These are phyloP conservation scores for Fusarium continuum DNA, from an alignment of 2,329 filamentous ascomycete species.

Conservation along the genomic window DNA sequence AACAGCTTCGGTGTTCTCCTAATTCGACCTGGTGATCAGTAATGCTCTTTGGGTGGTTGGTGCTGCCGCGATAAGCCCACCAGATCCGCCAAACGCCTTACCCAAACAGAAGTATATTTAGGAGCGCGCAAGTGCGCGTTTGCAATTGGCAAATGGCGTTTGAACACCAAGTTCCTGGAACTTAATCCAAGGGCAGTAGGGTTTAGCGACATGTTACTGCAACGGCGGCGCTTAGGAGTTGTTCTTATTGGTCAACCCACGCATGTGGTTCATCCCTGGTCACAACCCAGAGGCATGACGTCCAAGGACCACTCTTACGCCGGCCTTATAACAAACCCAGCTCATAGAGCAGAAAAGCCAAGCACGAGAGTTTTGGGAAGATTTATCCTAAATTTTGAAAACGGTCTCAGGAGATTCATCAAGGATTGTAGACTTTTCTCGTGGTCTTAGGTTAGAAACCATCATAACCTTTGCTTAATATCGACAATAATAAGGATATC, in stretches of 20 bases:
- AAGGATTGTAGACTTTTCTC: no score
- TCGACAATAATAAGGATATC: no score
- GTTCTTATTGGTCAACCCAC: conserved; percentile 39
- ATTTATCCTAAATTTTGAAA: no score
- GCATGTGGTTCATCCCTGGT: conserved; percentile 34
- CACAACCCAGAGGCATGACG: conserved; percentile 38
- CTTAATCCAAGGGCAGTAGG: conserved; percentile 37
- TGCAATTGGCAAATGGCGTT: conserved; percentile 24
- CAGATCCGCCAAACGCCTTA: neutral
- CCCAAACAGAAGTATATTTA: neutral
- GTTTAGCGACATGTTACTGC: conserved; percentile 41
- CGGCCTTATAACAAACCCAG: no score
- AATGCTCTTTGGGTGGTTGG: neutral
- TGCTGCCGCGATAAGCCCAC: neutral
- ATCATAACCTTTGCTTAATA: no score
- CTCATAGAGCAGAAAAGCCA: no score
- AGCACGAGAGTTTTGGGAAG: no score
- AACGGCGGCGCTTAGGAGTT: conserved; percentile 45
- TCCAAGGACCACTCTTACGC: no score
- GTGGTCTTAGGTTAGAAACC: no score
- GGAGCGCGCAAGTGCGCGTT: conserved; percentile 22
- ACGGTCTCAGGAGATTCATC: no score
- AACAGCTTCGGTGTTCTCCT: conserved; percentile 15
- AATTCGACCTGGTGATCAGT: neutral
- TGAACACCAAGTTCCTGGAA: conserved; percentile 30